Base-by-base conservation (phyloP, 345 rosid species). In the Erodium maritimum region DNA sequence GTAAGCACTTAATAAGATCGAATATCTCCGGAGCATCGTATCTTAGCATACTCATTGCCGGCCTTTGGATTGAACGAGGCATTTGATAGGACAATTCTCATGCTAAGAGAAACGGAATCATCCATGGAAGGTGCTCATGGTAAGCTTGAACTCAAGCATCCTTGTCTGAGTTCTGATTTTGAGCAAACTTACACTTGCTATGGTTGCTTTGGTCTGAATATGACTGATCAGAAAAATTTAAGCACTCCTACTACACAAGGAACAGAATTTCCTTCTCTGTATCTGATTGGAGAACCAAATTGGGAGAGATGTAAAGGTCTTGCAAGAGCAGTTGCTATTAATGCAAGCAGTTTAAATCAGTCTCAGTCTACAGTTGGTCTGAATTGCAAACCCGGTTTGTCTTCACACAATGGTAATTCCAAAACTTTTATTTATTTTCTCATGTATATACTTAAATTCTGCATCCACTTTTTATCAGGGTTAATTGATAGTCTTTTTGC, bases 1-100 rank as follows among this genome's bases (percentile, higher is more conserved):
- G 69, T 17, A 58, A 54, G 10, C 59, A 72, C 46, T 58, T 67
- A 46, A 69, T 77, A 58, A 79, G 68, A 57, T 74, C 74, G 50
- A 71, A 70, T 37, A 55, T 79, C 50, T 8, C 25, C 18, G 16
- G 70, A 67, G 61, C 71, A 75, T 68, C 48, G 46, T 33, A 62
- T 84, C 58, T 72, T 74, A 64, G 79, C 80, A 8, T 74, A 73
- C 58, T 79, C 87, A 2, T 61, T 79, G 51, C 77, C 80, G 0
- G 68, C 75, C 24, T 77, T 79, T 70, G 85, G 90, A 50, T 63
- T 81, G 77, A 81, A 65, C 23, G 80, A 60, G 61, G 81, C 85
- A 62, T 84, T 77, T 72, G 87, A 81, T 51, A 71, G 84, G 74
- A 69, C 84, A 22, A 58, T 84, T 21, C 59, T 55, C 52, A 73